phyloP scores from a whole-genome alignment of 371 early-diverging fungal species.

The Saksenaea oblongispora region DNA sequence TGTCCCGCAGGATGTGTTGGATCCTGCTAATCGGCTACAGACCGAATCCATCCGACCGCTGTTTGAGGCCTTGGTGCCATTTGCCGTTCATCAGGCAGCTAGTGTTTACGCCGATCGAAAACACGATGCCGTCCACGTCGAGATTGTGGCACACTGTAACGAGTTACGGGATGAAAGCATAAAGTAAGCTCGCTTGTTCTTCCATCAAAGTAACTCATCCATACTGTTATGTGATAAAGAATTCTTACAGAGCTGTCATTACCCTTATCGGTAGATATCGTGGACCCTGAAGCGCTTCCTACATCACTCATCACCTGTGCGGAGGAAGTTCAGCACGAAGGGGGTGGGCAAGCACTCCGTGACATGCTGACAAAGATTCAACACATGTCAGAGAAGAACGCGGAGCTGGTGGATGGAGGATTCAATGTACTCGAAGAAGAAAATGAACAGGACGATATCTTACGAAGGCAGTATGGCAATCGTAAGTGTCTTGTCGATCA shows the following conservation, averaged over 20 bases:
- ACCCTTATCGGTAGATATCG: constrained; percentile 36
- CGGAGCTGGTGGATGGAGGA: constrained; percentile 61
- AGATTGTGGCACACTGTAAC: constrained; percentile 60
- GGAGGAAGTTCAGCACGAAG: constrained; percentile 73
- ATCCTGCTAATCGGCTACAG: constrained; percentile 28
- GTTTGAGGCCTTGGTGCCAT: constrained; percentile 84
- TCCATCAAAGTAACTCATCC: too few species aligned
- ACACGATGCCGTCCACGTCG: constrained; percentile 68
- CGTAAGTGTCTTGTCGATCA: constrained; percentile 17
- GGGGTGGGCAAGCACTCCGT: constrained; percentile 67
- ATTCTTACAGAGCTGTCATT: constrained; percentile 19
- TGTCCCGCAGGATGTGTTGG: constrained; percentile 33
- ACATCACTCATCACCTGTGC: constrained; percentile 61
- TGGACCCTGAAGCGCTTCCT: constrained; percentile 66
- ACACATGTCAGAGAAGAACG: constrained; percentile 52
- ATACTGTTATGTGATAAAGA: constrained; percentile 8
- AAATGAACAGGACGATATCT: constrained; percentile 66
- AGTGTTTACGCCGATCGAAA: constrained; percentile 79
- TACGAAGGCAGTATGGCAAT: constrained; percentile 54
- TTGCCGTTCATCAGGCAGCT: constrained; percentile 87
- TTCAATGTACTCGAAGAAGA: constrained; percentile 73
- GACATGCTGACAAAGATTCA: constrained; percentile 63
- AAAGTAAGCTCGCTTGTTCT: constrained; percentile 36
- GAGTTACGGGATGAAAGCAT: constrained; percentile 63
- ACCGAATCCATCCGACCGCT: constrained; percentile 68